phyloP scores from a whole-genome alignment of 2,329 filamentous ascomycete genomes.

The Nemania bipapillata region DNA sequence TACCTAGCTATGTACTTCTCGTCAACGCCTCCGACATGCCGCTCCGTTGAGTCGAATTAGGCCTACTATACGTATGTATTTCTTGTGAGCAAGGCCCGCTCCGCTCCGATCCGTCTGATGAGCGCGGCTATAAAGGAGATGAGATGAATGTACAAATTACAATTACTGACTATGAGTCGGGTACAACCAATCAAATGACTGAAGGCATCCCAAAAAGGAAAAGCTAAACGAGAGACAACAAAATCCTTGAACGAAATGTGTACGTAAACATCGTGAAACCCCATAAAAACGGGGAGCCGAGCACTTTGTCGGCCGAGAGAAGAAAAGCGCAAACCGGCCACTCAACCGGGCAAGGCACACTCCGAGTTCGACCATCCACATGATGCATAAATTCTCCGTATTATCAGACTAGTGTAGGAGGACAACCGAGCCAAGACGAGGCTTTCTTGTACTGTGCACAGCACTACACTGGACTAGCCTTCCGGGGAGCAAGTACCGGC shows the following conservation, averaged over 20 bases:
- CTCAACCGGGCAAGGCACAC: conserved; percentile 24
- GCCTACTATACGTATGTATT: no score
- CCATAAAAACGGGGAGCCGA: conserved; percentile 26
- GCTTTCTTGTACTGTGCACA: conserved; percentile 12
- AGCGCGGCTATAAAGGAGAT: conserved; percentile 14
- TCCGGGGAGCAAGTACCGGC: conserved; percentile 31
- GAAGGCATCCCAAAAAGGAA: conserved; percentile 25
- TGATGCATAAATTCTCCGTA: conserved; percentile 12
- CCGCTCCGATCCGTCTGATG: conserved; percentile 26
- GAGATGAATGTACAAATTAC: conserved; percentile 3
- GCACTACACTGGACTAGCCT: neutral
- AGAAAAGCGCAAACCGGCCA: conserved; percentile 8
- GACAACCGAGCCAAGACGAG: conserved; percentile 5
- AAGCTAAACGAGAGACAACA: conserved; percentile 31
- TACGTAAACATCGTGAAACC: conserved; percentile 1
- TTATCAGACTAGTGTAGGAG: conserved; percentile 3
- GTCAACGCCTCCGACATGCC: neutral
- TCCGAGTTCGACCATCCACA: conserved; percentile 14
- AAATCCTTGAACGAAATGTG: conserved; percentile 9
- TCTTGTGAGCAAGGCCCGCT: conserved; percentile 20
- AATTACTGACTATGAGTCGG: neutral
- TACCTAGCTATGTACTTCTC: conserved; percentile 18
- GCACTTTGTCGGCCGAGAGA: conserved; percentile 11
- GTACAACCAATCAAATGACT: conserved; percentile 25
- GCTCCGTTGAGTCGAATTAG: conserved; percentile 13